Evolutionary conservation across 768 basidiomycete genomes (phyloP).

Genomic region (Mycena filopes): DNA sequence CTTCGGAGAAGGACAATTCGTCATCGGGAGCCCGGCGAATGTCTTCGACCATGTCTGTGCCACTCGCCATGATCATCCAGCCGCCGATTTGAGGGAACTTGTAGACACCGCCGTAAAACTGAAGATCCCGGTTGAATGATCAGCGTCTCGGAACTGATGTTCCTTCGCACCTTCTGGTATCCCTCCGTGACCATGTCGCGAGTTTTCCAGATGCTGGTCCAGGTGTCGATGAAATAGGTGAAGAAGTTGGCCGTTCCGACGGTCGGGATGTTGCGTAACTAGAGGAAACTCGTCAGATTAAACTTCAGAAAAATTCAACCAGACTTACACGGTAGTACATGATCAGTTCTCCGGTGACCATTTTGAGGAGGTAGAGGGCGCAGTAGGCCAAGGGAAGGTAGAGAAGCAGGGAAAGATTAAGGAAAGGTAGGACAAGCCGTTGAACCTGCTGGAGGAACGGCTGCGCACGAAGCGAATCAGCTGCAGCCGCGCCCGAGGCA

Average conservation of each 20-base stretch:
- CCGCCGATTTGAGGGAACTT: conserved; percentile 7
- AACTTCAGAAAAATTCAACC: not conserved
- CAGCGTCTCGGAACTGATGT: not conserved
- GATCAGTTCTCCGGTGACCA: not conserved
- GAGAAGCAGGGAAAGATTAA: conserved; percentile 2
- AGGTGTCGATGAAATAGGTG: conserved; percentile 15
- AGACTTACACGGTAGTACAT: conserved; percentile 5
- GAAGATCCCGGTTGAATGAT: not conserved
- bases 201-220: conserved; percentile 14
- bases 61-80: conserved; percentile 5
- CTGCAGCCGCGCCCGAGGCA: conserved; percentile 6
- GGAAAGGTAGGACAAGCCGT: conserved; percentile 1
- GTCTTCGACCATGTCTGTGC: conserved; percentile 8
- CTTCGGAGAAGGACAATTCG: conserved; percentile 5
- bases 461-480: conserved; percentile 9
- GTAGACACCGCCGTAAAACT: conserved; percentile 9
- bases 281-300: conserved; percentile 1
- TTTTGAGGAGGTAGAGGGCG: not conserved
- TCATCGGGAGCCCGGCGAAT: conserved; percentile 6
- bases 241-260: conserved; percentile 13
- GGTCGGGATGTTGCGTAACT: conserved; percentile 4
- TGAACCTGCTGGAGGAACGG: conserved; percentile 8
- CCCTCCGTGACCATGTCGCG: conserved; percentile 9
- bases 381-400: conserved; percentile 1
- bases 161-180: conserved; percentile 5